Evolutionary conservation across 306 rosid species (phyloP).

Genomic region (Lathyrus tuberosus): DNA sequence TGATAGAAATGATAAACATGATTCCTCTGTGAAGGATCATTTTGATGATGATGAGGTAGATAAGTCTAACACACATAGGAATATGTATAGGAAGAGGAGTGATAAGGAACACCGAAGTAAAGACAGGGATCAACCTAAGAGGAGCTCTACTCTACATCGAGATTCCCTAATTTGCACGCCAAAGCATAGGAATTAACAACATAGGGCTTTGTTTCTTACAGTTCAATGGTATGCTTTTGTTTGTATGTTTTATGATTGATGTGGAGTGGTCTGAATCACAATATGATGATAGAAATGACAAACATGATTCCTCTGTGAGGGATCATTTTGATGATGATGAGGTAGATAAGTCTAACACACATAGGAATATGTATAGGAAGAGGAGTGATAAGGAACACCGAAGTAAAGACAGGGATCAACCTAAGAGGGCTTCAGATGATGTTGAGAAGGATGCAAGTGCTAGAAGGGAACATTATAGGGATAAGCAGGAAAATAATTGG

Average conservation of each 20-base stretch:
- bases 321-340: conserved; percentile 56
- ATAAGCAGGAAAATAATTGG: conserved; percentile 72
- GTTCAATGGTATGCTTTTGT: background rate
- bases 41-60: conserved; percentile 56
- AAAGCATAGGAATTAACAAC: background rate
- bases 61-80: conserved; percentile 61
- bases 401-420: conserved; percentile 65
- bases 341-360: conserved; percentile 57
- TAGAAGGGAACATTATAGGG: conserved; percentile 67
- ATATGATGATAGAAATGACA: conserved; percentile 54
- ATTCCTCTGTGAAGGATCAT: conserved; percentile 47
- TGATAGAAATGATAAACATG: conserved; percentile 55
- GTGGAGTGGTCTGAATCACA: conserved; percentile 57
- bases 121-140: conserved; percentile 62
- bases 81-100: no score
- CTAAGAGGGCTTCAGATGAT: conserved; percentile 56
- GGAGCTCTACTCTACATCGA: no score
- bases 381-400: conserved; percentile 72
- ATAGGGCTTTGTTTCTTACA: background rate
- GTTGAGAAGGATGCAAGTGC: conserved; percentile 56
- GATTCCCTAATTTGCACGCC: background rate
- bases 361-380: no score
- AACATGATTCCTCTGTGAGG: conserved; percentile 46
- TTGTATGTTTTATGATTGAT: conserved; percentile 52
- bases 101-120: conserved; percentile 73